These are phyloP conservation scores for Globisporangium emineosum DNA, from an alignment of 352 stramenopile genomes.

Conservation along the genomic window DNA sequence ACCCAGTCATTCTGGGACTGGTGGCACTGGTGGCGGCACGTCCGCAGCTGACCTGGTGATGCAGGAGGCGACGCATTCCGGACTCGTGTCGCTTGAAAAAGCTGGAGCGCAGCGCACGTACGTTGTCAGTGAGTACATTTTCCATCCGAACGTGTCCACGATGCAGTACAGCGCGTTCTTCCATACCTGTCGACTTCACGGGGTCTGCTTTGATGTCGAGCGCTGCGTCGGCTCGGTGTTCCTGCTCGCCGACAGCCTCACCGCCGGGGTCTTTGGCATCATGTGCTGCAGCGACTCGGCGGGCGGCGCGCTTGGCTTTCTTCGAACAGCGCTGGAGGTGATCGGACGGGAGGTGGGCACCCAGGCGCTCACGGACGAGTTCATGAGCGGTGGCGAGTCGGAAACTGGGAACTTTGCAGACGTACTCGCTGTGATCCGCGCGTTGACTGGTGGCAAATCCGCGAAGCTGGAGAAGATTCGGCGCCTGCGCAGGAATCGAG, in stretches of 20 bases:
- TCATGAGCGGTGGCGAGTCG: constrained; percentile 13
- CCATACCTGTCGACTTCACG: constrained; percentile 82
- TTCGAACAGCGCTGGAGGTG: constrained; percentile 71
- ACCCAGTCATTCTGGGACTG: background rate
- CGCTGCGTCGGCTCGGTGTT: constrained; percentile 66
- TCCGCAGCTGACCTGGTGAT: constrained; percentile 20
- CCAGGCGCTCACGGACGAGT: constrained; percentile 17
- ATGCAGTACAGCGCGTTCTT: constrained; percentile 85
- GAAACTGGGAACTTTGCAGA: constrained; percentile 58
- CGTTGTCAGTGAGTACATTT: constrained; percentile 71
- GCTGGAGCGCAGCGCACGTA: constrained; percentile 43
- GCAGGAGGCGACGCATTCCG: constrained; percentile 28
- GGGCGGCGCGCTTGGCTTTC: constrained; percentile 44
- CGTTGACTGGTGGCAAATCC: constrained; percentile 35
- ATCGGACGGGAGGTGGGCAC: constrained; percentile 67
- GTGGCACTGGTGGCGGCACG: background rate
- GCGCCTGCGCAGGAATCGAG: constrained; percentile 23
- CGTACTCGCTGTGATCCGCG: constrained; percentile 45
- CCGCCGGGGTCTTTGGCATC: constrained; percentile 67
- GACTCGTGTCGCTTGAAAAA: constrained; percentile 15
- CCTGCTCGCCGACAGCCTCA: constrained; percentile 76
- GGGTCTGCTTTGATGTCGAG: constrained; percentile 86
- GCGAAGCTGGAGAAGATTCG: constrained; percentile 44
- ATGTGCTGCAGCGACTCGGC: constrained; percentile 60
- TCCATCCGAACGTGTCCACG: constrained; percentile 75